Base-by-base conservation (phyloP, 331 rosid species). In the Quercus tomentella region DNA sequence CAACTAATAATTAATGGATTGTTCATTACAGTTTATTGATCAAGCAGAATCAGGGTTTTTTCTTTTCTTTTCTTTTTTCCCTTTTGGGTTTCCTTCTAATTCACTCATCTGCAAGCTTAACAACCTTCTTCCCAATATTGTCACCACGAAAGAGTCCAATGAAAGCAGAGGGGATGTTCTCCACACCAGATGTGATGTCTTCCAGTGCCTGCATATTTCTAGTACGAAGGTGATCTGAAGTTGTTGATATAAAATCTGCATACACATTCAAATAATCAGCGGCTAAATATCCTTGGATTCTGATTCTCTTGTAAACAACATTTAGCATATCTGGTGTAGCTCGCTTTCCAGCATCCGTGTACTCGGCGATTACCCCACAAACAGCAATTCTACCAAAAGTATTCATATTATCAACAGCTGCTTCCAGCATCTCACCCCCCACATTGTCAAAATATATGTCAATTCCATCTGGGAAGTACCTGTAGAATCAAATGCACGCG, bases 371-470 rank as follows among this genome's bases (percentile, higher is more conserved):
- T 5, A 85, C 91, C 0, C 97, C 97, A 80, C 96, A 94, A 12
- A 73, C 72, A 21, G 88, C 87, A 69, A 94, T 90, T 82, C 94
- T 91, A 25, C 98, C 97, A 55, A 76, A 86, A 4, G 52, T 2
- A 54, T 88, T 94, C 97, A 94, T 84, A 81, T 92, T 94, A 1
- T 65, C 79, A 74, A 92, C 70, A 0, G 97, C 90, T 60, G 96
- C 97, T 41, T 90, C 93, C 11, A 88, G 83, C 93, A 90, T 92
- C 63, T 87, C 89, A 1, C 73, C 93, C 7, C 97, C 97, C 28
- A 94, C 97, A 37, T 94, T 94, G 90, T 94, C 98, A 41, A 94
- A 90, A 77, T 89, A 94, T 63, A 93, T 72, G 49, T 94, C 97
- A 67, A 94, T 92, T 63, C 98, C 98, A 41, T 87, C 82, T 0